Conservation (phyloP, 352 stramenopile genomes). For the Pythium aristosporum region DNA sequence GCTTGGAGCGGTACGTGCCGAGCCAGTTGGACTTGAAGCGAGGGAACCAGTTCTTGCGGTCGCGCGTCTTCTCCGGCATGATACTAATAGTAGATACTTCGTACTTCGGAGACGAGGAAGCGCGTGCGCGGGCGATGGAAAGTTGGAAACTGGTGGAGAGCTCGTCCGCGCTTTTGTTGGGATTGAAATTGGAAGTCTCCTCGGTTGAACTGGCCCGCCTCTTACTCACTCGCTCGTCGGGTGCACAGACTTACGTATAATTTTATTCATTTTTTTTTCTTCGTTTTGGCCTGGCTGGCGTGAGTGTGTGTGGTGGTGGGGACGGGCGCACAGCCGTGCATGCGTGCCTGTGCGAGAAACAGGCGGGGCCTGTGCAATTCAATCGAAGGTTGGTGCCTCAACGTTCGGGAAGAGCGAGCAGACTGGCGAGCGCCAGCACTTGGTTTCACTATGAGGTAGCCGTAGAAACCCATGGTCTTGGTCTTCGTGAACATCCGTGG, state of each 20-base stretch:
- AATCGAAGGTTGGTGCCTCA: constrained; percentile 21
- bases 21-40: constrained; percentile 89
- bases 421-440: constrained; percentile 9
- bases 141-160: constrained; percentile 8
- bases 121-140: constrained; percentile 4
- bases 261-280: constrained; percentile 10
- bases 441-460: constrained; percentile 4
- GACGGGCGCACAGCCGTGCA: constrained; percentile 7
- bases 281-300: constrained; percentile 8
- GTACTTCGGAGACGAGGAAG: neutral
- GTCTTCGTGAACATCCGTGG: neutral
- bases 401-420: constrained; percentile 15
- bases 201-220: constrained; percentile 22
- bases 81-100: neutral
- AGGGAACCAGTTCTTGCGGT: constrained; percentile 86
- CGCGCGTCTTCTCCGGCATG: constrained; percentile 79
- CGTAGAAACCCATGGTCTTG: neutral
- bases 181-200: constrained; percentile 17
- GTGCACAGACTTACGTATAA: neutral
- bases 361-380: constrained; percentile 16
- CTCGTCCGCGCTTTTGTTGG: neutral
- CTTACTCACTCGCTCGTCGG: neutral
- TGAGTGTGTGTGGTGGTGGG: neutral
- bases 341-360: constrained; percentile 27
- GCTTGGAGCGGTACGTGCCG: constrained; percentile 84